These are phyloP conservation scores for Aciculosporium take DNA, from an alignment of 2,329 filamentous ascomycete genomes.

Conservation along the genomic window DNA sequence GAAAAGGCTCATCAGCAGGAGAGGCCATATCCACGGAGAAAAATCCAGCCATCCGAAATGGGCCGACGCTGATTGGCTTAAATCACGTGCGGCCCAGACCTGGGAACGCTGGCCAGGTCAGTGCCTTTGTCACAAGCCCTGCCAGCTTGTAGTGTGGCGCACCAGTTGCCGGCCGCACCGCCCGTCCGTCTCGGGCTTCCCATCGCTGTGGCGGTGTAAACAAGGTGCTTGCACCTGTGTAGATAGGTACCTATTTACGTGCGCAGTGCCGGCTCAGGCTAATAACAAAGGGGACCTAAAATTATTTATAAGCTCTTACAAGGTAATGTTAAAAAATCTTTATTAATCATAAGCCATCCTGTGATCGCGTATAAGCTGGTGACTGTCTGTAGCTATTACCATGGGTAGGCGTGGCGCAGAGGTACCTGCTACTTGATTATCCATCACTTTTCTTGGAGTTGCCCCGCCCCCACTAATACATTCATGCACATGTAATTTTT, in stretches of 20 bases:
- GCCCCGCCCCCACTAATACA: constrained; percentile 21
- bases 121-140: neutral
- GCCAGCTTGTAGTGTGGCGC: neutral
- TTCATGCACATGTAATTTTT: no score
- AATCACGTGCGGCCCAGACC: constrained; percentile 20
- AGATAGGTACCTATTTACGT: no score
- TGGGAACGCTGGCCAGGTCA: constrained; percentile 3
- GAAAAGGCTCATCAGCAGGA: constrained; percentile 26
- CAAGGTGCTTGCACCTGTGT: no score
- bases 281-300: no score
- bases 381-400: no score
- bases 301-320: no score
- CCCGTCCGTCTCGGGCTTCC: neutral
- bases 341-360: no score
- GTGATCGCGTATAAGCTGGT: no score
- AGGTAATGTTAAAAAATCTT: no score
- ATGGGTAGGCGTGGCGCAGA: no score
- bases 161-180: neutral
- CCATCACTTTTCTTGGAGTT: constrained; percentile 3
- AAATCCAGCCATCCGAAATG: constrained; percentile 31
- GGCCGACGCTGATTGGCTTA: constrained; percentile 26
- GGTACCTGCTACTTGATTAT: no score
- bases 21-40: constrained; percentile 23
- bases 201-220: neutral
- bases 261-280: no score